Evolutionary conservation across 495 filamentous ascomycete species (phyloP).

Genomic region (Talaromyces liani): DNA sequence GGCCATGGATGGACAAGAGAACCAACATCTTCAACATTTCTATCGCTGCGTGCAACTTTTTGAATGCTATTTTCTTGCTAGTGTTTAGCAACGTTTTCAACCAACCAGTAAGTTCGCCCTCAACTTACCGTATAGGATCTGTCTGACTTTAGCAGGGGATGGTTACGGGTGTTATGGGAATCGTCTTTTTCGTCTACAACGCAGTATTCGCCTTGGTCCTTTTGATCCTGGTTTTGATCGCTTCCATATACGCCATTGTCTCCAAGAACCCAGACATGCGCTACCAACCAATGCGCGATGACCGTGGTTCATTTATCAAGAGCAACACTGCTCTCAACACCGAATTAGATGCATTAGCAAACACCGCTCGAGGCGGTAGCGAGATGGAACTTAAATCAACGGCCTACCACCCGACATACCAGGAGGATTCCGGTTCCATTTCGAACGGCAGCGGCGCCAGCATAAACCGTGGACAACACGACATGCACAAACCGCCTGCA

Average conservation of each 20-base stretch:
- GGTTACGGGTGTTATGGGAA: slow-evolving; percentile 88
- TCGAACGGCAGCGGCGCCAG: slow-evolving; percentile 38
- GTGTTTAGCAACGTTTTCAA: slow-evolving; percentile 80
- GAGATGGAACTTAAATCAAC: slow-evolving; percentile 57
- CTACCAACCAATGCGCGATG: slow-evolving; percentile 95
- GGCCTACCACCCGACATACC: slow-evolving; percentile 58
- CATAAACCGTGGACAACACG: slow-evolving; percentile 22
- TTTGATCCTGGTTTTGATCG: slow-evolving; percentile 78
- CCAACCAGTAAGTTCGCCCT: slow-evolving; percentile 65
- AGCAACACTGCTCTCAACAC: slow-evolving; percentile 84
- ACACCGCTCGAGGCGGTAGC: slow-evolving; percentile 67
- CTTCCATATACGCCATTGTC: slow-evolving; percentile 72
- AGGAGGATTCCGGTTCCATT: slow-evolving; percentile 70
- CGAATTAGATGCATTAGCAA: slow-evolving; percentile 88
- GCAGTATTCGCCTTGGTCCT: slow-evolving; percentile 81
- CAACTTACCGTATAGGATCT: slow-evolving; percentile 11
- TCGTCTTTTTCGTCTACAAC: slow-evolving; percentile 89
- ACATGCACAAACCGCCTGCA: slow-evolving; percentile 17
- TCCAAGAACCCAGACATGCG: slow-evolving; percentile 94
- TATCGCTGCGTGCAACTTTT: slow-evolving; percentile 82
- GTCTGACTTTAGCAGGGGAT: slow-evolving; percentile 33
- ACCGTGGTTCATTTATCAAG: slow-evolving; percentile 97
- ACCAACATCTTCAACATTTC: slow-evolving; percentile 96
- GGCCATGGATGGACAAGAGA: slow-evolving; percentile 99
- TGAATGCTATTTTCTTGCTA: slow-evolving; percentile 81